Evolutionary conservation across 805 yeast genomes (phyloP), one percentile per base, ranked within the genome.

Genomic region (Saturnispora besseyi): DNA sequence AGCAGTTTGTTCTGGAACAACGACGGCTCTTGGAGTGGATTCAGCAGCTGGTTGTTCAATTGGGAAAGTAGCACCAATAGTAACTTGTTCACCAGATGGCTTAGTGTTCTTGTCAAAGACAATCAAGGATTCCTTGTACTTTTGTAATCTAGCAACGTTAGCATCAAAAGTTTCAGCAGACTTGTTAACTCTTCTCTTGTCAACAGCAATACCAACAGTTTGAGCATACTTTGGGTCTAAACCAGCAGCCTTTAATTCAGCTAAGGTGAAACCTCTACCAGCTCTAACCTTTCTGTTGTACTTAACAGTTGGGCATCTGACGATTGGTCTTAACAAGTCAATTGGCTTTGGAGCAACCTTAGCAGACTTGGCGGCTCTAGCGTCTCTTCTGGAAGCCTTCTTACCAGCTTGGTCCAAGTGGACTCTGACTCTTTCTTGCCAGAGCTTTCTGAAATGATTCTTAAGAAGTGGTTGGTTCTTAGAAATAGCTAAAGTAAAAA

Each of bases 391-490:
- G 61, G 95, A 83, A 70, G 78, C 89, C 84, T 93, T 93, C 84
- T 91, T 89, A 75, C 99, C 99, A 71, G 99, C 96, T 82, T 93
- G 99, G 91, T 93, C 97, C 73, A 93, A 86, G 89, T 95, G 99
- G 69, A 88, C 96, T 75, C 81, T 87, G 82, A 93, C 99, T 73
- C 98, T 87, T 78, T 88, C 96, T 81, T 93, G 98, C 99, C 99
- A 93, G 96, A 91, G 91, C 87, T 91, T 91, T 83, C 97, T 86
- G 96, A 91, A 91, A 82, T 93, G 99, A 85, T 91, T 91, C 85
- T 87, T 88, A 83, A 87, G 86, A 80, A 91, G 80, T 82, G 98
- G 96, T 81, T 89, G 83, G 81, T 91, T 91, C 90, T 93, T 91
- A 68, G 93, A 77, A 83, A 93, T 89, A 77, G 98, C 99, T 90